Evolutionary conservation across 768 basidiomycete species (phyloP), one percentile per base, ranked within the genome.

Genomic region (Mycena rosella): DNA sequence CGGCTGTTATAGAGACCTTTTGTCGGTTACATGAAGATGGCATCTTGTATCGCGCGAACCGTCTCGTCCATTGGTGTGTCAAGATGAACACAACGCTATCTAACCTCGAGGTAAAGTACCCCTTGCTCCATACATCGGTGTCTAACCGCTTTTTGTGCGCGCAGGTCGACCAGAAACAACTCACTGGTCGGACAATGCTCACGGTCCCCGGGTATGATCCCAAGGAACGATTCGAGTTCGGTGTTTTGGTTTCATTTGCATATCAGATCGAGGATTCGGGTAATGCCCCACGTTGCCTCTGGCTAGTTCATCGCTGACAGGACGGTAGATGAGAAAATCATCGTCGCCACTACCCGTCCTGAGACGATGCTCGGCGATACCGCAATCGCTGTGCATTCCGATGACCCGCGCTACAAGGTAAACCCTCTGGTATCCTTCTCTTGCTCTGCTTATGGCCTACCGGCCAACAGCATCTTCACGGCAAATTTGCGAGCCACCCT

Each of bases 321-420:
- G 36, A 1, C 10, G 13, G 15, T 63, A 92, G 96, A 97, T 60
- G 96, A 98, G 76, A 91, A 85, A 75, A 91, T 99, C 65, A 85
- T 98, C 59, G 91, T 99, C 42, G 97, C 98, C 1, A 99, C 98
- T 1, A 99, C 97, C 7, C 95, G 98, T 83, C 96, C 96, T 0
- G 98, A 99, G 79, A 98, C 98, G 0, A 97, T 99, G 95, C 86
- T 99, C 0, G 98, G 98, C 38, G 98, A 99, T 86, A 95, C 96
- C 2, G 98, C 94, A 29, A 91, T 99, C 26, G 98, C 98, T 30
- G 95, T 99, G 0, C 97, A 99, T 79, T 96, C 96, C 3, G 88
- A 96, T 65, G 97, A 99, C 77, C 81, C 86, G 11, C 89, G 97
- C 15, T 98, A 98, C 82, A 96, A 85, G 79, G 91, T 90, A 40